Percentiles rank a stretch among this genome's conserved stretches.
phyloP scores from a whole-genome alignment of 2,329 filamentous ascomycete genomes.

The Davidsoniella eucalypti region DNA sequence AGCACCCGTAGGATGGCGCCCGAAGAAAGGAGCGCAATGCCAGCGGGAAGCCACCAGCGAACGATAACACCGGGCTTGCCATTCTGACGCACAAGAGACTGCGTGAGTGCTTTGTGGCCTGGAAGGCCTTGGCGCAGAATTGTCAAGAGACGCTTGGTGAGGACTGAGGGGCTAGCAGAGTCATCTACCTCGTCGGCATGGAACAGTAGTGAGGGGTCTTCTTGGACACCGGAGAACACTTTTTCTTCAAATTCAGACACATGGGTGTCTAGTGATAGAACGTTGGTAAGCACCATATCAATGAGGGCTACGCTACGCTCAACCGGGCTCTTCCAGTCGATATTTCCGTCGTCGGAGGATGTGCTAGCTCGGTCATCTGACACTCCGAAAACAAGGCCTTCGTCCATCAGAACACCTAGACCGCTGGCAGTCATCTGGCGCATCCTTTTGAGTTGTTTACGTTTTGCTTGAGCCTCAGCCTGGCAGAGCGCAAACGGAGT shows the following conservation, averaged over 20 bases:
- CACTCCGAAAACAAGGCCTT: conserved; percentile 57
- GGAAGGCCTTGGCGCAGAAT: conserved; percentile 57
- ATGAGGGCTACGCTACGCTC: conserved; percentile 71
- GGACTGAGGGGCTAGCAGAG: conserved; percentile 35
- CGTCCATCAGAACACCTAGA: conserved; percentile 72
- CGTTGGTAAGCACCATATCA: conserved; percentile 65
- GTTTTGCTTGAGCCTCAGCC: conserved; percentile 59
- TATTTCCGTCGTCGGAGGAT: conserved; percentile 24
- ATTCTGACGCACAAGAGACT: conserved; percentile 40
- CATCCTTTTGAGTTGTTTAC: conserved; percentile 51
- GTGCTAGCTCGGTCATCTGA: conserved; percentile 25
- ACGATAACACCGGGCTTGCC: conserved; percentile 61
- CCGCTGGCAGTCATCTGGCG: conserved; percentile 71
- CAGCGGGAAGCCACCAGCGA: conserved; percentile 76
- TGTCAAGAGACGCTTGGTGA: conserved; percentile 49
- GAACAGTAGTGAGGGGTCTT: conserved; percentile 41
- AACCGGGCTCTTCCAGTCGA: conserved; percentile 53
- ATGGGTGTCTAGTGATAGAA: conserved; percentile 45
- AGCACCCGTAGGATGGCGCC: conserved; percentile 73
- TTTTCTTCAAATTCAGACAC: conserved; percentile 48
- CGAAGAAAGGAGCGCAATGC: conserved; percentile 58
- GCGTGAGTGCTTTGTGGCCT: conserved; percentile 42
- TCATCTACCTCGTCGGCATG: conserved; percentile 26
- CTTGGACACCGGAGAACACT: conserved; percentile 45
- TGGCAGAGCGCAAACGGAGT: conserved; percentile 64